Base-by-base conservation (phyloP, 768 basidiomycete genomes). In the Suillus variegatus region DNA sequence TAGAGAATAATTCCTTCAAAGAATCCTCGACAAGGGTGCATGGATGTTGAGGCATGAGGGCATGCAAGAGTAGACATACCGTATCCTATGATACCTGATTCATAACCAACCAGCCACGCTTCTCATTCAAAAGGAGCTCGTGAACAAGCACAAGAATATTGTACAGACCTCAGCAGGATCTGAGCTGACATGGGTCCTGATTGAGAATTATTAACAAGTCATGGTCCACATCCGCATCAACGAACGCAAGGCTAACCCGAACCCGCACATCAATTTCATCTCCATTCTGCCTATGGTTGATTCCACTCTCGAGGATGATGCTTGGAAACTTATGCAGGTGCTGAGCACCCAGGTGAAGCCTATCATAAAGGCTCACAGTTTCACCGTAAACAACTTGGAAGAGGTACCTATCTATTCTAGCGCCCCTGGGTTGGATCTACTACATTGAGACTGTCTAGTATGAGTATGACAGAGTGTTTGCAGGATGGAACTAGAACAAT, bases 311-410 rank as follows among this genome's bases (percentile, higher is more conserved):
- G 81, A 86, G 66, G 88, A 91, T 64, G 85, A 87, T 58, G 89
- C 91, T 13, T 82, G 83, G 52, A 89, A 93, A 72, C 82, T 92
- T 36, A 79, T 95, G 63, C 84, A 91, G 7, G 90, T 92, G 3
- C 79, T 95, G 55, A 93, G 92, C 0, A 93, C 93, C 4, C 93
- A 94, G 76, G 91, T 94, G 36, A 84, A 85, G 67, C 93, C 93
- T 3, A 72, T 94, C 25, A 95, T 95, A 93, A 93, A 92, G 73
- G 74, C 81, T 3, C 89, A 92, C 69, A 91, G 91, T 0, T 89
- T 94, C 68, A 76, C 72, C 2, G 85, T 94, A 35, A 94, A 93
- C 70, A 91, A 88, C 67, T 79, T 94, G 16, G 93, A 94, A 78
- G 93, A 94, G 86, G 93, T 91, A 71, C 61, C 74, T 69, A 14